Percentiles rank a stretch among this genome's conserved stretches.
Evolutionary conservation across 2,329 filamentous ascomycete species (phyloP).

Genomic region (Tricladium varicosporioides): DNA sequence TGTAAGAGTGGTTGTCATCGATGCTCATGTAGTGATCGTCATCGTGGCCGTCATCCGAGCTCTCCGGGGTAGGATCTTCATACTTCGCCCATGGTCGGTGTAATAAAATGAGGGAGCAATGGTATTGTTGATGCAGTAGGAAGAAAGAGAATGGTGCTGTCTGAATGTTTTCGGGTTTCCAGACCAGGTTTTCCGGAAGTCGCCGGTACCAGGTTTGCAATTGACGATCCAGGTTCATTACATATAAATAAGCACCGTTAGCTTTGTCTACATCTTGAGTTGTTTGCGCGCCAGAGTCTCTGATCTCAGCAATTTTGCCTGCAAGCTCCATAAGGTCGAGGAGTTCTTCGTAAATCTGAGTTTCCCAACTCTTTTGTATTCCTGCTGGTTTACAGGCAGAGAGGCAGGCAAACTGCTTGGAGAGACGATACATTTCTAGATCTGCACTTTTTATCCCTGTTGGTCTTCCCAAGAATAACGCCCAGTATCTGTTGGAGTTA

Average conservation of each 20-base stretch:
- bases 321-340: slow-evolving; percentile 56
- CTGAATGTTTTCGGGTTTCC: slow-evolving; percentile 50
- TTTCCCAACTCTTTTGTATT: slow-evolving; percentile 33
- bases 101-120: slow-evolving; percentile 50
- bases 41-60: slow-evolving; percentile 22
- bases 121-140: slow-evolving; percentile 54
- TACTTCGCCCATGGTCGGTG: slow-evolving; percentile 54
- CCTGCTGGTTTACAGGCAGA: slow-evolving; percentile 38
- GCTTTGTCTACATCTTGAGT: slow-evolving; percentile 36
- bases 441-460: slow-evolving; percentile 53
- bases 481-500: slow-evolving; percentile 40
- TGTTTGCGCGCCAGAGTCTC: slow-evolving; percentile 33
- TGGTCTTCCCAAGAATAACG: slow-evolving; percentile 52
- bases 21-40: slow-evolving; percentile 27
- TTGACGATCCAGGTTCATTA: slow-evolving; percentile 50
- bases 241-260: slow-evolving; percentile 47
- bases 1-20: slow-evolving; percentile 42
- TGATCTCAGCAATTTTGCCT: slow-evolving; percentile 48
- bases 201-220: slow-evolving; percentile 54
- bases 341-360: slow-evolving; percentile 49
- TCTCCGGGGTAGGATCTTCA: slow-evolving; percentile 36
- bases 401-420: slow-evolving; percentile 44
- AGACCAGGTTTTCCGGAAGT: slow-evolving; percentile 47
- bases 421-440: slow-evolving; percentile 46
- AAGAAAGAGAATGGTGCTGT: slow-evolving; percentile 51